A percentile compares a stretch with the other conserved stretches of the same genome.
phyloP scores from a whole-genome alignment of 371 early-diverging fungal species.

The Haplosporangium sp. region DNA sequence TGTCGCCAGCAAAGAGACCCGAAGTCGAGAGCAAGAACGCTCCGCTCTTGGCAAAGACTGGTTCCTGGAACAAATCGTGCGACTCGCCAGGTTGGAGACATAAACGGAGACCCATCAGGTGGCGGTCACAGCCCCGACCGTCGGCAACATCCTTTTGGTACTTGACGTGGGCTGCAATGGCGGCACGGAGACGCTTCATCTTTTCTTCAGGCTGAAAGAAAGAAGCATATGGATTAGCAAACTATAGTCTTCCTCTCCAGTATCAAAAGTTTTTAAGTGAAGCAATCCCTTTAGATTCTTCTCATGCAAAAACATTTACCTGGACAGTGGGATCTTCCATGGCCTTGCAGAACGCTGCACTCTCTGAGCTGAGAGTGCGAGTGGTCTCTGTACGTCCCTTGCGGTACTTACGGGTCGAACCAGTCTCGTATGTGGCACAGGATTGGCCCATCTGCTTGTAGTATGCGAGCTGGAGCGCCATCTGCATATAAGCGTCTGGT shows the following conservation, averaged over 20 bases:
- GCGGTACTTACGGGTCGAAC: slow-evolving; percentile 78
- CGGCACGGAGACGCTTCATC: slow-evolving; percentile 68
- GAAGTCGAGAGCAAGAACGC: slow-evolving; percentile 83
- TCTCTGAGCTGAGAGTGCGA: slow-evolving; percentile 76
- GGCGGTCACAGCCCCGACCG: slow-evolving; percentile 88
- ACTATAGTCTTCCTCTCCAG: not conserved
- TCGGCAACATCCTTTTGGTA: slow-evolving; percentile 74
- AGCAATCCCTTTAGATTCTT: too few relatives aligned
- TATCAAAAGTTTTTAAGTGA: not conserved
- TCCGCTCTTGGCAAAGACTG: slow-evolving; percentile 70
- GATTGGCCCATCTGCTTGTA: slow-evolving; percentile 73
- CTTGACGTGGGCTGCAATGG: slow-evolving; percentile 71
- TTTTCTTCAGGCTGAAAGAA: slow-evolving; percentile 63
- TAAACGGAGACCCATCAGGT: slow-evolving; percentile 82
- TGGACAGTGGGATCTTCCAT: slow-evolving; percentile 64
- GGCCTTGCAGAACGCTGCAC: slow-evolving; percentile 70
- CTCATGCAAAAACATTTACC: too few relatives aligned
- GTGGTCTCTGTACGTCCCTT: slow-evolving; percentile 92
- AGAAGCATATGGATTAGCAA: not conserved
- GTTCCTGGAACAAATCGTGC: slow-evolving; percentile 81
- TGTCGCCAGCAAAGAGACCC: slow-evolving; percentile 77
- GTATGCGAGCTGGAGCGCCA: slow-evolving; percentile 88
- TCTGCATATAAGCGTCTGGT: slow-evolving; percentile 91
- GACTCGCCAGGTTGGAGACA: slow-evolving; percentile 57
- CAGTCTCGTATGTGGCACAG: slow-evolving; percentile 87